These are phyloP conservation scores for Candida orba DNA, from an alignment of 805 yeast genomes.

Conservation along the genomic window DNA sequence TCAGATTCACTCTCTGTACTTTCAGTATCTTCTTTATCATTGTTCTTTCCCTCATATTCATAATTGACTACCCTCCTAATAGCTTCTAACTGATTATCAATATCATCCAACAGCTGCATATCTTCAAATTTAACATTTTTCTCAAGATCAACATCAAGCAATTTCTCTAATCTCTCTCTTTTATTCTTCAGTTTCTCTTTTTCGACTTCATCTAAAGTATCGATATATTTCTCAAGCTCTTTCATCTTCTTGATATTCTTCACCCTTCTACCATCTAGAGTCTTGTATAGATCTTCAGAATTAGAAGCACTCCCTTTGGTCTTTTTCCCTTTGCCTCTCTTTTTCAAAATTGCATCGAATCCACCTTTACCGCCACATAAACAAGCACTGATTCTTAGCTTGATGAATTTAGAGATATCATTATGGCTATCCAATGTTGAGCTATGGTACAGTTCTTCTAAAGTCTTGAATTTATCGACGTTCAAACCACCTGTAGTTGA, in stretches of 20 bases:
- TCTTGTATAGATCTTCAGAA: constrained; percentile 29
- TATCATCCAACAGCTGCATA: constrained; percentile 29
- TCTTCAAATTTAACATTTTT: constrained; percentile 30
- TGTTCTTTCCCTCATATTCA: constrained; percentile 2
- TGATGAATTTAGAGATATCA: constrained; percentile 9
- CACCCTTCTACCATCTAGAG: constrained; percentile 35
- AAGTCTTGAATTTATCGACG: constrained; percentile 5
- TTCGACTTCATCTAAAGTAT: constrained; percentile 13
- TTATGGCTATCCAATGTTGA: not conserved
- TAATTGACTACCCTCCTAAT: constrained; percentile 24
- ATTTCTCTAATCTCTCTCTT: constrained; percentile 28
- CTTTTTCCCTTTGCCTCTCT: constrained; percentile 33
- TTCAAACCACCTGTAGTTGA: constrained; percentile 12
- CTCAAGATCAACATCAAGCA: constrained; percentile 25
- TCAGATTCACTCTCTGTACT: not conserved
- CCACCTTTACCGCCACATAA: constrained; percentile 50
- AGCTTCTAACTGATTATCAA: constrained; percentile 31
- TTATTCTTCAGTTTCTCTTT: constrained; percentile 25
- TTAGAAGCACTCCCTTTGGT: constrained; percentile 21
- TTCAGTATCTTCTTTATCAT: constrained; percentile 3
- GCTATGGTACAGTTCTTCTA: not conserved
- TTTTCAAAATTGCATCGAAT: constrained; percentile 35
- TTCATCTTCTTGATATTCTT: constrained; percentile 30
- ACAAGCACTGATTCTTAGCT: constrained; percentile 28
- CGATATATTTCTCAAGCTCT: constrained; percentile 26